These are phyloP conservation scores for Ustanciosporium gigantosporum DNA, from an alignment of 1,284 basidiomycete species.

Conservation along the genomic window DNA sequence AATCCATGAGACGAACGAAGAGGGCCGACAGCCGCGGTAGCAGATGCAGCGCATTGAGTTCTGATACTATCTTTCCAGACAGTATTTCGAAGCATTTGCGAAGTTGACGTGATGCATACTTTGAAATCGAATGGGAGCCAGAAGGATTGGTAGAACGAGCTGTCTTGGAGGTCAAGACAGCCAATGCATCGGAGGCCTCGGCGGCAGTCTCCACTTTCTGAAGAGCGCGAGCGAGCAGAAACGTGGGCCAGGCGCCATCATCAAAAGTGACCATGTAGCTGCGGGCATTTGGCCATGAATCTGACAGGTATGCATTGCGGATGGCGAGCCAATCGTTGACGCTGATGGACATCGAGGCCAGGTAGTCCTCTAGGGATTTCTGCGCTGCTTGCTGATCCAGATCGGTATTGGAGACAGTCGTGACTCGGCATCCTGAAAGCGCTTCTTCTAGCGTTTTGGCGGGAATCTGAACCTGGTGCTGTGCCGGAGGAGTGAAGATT, in stretches of 20 bases:
- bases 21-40: slow-evolving; percentile 10
- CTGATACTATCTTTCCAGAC: not conserved
- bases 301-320: slow-evolving; percentile 23
- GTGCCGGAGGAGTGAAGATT: too few relatives aligned
- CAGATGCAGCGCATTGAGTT: slow-evolving; percentile 8
- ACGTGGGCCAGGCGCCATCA: slow-evolving; percentile 14
- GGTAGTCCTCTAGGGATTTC: slow-evolving; percentile 1
- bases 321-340: slow-evolving; percentile 4
- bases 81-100: slow-evolving; percentile 8
- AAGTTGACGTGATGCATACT: too few relatives aligned
- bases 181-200: slow-evolving; percentile 24
- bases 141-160: not conserved
- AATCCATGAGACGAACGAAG: slow-evolving; percentile 1
- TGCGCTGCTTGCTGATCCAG: not conserved
- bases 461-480: too few relatives aligned
- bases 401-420: too few relatives aligned
- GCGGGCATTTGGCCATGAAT: slow-evolving; percentile 17
- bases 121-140: too few relatives aligned
- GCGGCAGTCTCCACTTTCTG: slow-evolving; percentile 7
- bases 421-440: too few relatives aligned
- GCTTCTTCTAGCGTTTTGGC: not conserved
- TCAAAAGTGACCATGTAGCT: slow-evolving; percentile 14
- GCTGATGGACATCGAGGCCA: not conserved
- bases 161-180: slow-evolving; percentile 3
- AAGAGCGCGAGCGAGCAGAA: slow-evolving; percentile 9